Percentiles rank a stretch among this genome's conserved stretches.
Conservation (phyloP, 192 early-diverging fungal species). For the Backusella parvicylindrica region DNA sequence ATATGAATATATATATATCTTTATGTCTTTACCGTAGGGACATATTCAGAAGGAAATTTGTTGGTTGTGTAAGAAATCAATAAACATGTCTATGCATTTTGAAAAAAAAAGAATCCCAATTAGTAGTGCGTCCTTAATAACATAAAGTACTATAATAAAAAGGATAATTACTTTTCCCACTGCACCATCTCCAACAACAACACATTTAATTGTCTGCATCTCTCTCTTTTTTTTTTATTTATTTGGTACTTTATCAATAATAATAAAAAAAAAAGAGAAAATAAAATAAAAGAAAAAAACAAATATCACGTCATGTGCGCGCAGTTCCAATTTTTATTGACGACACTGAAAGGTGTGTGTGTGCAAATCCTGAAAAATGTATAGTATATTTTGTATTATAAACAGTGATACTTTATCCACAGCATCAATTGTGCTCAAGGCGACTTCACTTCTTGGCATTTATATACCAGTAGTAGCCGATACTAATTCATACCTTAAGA, state of each 20-base stretch:
- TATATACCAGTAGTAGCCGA: too few relatives aligned
- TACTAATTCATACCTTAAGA: too few relatives aligned
- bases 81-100: conserved; percentile 70
- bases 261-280: not conserved
- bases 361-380: too few relatives aligned
- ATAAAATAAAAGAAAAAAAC: not conserved
- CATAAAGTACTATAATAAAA: not conserved
- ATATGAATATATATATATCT: not conserved
- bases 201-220: conserved; percentile 78
- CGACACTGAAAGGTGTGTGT: too few relatives aligned
- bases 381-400: too few relatives aligned
- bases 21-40: conserved; percentile 74
- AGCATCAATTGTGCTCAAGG: too few relatives aligned
- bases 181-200: conserved; percentile 73
- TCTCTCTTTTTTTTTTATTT: not conserved
- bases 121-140: not conserved
- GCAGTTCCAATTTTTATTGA: not conserved
- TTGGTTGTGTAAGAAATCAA: conserved; percentile 95
- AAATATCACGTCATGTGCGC: not conserved
- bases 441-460: too few relatives aligned
- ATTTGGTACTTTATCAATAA: not conserved
- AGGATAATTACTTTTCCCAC: conserved; percentile 58
- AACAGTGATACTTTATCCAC: too few relatives aligned
- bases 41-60: conserved; percentile 94
- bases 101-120: not conserved